phyloP scores from a whole-genome alignment of 495 filamentous ascomycete species.

The Physcia stellaris region DNA sequence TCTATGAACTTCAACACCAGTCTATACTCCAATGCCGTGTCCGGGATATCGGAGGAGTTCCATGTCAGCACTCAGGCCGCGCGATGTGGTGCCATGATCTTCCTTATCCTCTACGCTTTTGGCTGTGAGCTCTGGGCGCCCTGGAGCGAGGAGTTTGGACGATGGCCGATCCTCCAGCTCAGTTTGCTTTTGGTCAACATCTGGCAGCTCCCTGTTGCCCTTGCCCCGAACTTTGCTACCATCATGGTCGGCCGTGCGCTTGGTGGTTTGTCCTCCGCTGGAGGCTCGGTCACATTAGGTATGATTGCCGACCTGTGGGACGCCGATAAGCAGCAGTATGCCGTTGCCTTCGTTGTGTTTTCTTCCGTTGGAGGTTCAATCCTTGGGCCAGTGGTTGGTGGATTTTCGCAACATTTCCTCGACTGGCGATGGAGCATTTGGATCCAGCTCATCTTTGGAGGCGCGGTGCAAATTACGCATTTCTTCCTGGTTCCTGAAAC shows the following conservation, averaged over 20 bases:
- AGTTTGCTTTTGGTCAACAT: conserved; percentile 46
- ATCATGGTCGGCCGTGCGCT: conserved; percentile 44
- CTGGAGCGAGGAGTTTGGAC: conserved; percentile 50
- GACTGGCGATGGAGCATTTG: conserved; percentile 44
- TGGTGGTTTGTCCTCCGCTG: conserved; percentile 45
- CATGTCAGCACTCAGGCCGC: conserved; percentile 34
- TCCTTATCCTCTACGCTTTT: conserved; percentile 48
- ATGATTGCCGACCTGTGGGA: conserved; percentile 52
- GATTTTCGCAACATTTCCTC: conserved; percentile 38
- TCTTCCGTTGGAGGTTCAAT: conserved; percentile 50
- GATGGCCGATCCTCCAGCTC: conserved; percentile 40
- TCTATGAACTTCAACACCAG: conserved; percentile 47
- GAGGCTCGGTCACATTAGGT: conserved; percentile 49
- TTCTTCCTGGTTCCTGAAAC: conserved; percentile 43
- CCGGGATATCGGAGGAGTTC: conserved; percentile 35
- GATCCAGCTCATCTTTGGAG: conserved; percentile 48
- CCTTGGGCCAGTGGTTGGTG: conserved; percentile 47
- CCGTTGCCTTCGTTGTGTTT: conserved; percentile 48
- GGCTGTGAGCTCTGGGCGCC: conserved; percentile 56
- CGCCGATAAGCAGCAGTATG: conserved; percentile 44
- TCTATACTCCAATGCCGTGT: conserved; percentile 39
- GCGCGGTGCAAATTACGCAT: conserved; percentile 38
- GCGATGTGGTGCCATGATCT: conserved; percentile 42
- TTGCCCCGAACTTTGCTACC: conserved; percentile 38
- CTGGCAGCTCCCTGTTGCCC: conserved; percentile 40